phyloP scores from a whole-genome alignment of 2,329 filamentous ascomycete genomes.

The Sarocladium strictum region DNA sequence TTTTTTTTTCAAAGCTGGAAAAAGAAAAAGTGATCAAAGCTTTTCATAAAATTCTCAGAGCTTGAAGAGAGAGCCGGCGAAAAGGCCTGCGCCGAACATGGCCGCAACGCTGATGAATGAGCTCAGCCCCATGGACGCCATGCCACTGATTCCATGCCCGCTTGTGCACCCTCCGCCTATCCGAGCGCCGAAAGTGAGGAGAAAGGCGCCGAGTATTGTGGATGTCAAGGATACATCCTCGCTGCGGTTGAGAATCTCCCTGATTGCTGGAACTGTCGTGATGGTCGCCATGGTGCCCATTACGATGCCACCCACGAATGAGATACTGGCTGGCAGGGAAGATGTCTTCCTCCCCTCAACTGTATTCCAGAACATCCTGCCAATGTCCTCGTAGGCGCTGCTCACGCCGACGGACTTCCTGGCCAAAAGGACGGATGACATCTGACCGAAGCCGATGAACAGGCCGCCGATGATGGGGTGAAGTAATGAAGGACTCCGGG shows the following conservation, averaged over 20 bases:
- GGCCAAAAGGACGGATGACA: constrained; percentile 10
- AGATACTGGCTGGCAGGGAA: constrained; percentile 1
- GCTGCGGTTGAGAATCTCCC: constrained; percentile 6
- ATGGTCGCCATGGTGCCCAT: constrained; percentile 8
- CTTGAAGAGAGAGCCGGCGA: neutral
- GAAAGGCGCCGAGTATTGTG: constrained; percentile 9
- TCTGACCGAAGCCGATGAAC: constrained; percentile 11
- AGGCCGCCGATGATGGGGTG: constrained; percentile 12
- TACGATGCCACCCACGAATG: constrained; percentile 10
- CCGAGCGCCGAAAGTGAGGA: constrained; percentile 11
- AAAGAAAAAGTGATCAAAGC: too few species aligned
- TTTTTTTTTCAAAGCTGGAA: too few species aligned
- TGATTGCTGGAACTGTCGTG: constrained; percentile 5
- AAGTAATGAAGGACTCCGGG: constrained; percentile 9
- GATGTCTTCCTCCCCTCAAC: neutral
- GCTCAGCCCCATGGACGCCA: constrained; percentile 10
- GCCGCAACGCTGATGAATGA: constrained; percentile 11
- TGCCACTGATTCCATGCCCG: constrained; percentile 13
- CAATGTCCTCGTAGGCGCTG: constrained; percentile 11
- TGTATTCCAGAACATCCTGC: constrained; percentile 10
- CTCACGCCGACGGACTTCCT: constrained; percentile 12
- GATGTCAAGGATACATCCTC: constrained; percentile 6
- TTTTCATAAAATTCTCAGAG: neutral
- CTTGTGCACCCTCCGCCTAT: constrained; percentile 12
- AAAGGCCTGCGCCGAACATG: constrained; percentile 10